Conservation (phyloP, 1,284 basidiomycete species). For the Meira miltonrushii region DNA sequence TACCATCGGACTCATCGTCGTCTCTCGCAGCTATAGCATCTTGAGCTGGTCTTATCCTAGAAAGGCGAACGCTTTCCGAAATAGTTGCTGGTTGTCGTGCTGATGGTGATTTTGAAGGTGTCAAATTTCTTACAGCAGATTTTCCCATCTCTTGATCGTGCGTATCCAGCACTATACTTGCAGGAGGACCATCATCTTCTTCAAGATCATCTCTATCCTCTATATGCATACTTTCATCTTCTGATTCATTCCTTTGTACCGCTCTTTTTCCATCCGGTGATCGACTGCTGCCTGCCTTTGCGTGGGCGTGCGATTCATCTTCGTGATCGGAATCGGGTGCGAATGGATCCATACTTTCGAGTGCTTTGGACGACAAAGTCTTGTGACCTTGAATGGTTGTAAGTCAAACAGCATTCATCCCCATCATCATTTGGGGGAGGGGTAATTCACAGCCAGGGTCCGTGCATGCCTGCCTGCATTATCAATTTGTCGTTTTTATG, state of each 20-base stretch:
- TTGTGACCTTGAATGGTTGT: too few species aligned
- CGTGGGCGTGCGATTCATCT: background rate
- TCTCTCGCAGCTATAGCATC: background rate
- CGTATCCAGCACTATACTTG: slow-evolving; percentile 2
- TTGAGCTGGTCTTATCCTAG: slow-evolving; percentile 2
- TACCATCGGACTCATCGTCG: background rate
- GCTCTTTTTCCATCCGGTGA: background rate
- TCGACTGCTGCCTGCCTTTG: background rate
- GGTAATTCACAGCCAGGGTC: too few species aligned
- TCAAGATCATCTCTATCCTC: slow-evolving; percentile 1
- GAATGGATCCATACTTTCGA: slow-evolving; percentile 8
- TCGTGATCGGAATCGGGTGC: slow-evolving; percentile 4
- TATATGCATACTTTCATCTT: background rate
- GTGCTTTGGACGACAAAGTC: too few species aligned
- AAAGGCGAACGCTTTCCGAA: background rate
- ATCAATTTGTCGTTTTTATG: too few species aligned
- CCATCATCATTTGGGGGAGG: too few species aligned
- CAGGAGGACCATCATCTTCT: slow-evolving; percentile 7
- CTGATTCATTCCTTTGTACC: background rate
- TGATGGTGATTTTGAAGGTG: background rate
- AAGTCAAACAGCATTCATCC: too few species aligned
- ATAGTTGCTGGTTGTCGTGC: background rate
- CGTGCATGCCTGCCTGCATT: too few species aligned
- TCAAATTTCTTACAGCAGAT: background rate
- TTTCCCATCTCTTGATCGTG: background rate